A percentile compares a stretch with the other conserved stretches of the same genome.
Evolutionary conservation across 1,284 basidiomycete species (phyloP).

Genomic region (Puccinia novopanici): DNA sequence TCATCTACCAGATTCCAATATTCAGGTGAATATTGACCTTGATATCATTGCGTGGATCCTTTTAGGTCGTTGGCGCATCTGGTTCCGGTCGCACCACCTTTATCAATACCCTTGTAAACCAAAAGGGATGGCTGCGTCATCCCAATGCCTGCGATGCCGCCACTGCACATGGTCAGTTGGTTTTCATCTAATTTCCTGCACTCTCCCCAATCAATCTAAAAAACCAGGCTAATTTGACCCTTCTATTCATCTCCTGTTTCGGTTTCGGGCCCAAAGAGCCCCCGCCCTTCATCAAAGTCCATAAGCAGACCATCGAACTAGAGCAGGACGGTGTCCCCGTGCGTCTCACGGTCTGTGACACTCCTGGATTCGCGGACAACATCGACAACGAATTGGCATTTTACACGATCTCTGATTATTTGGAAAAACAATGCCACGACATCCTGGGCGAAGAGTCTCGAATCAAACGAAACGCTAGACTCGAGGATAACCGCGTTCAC

Average conservation of each 20-base stretch:
- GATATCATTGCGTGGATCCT: too few relatives aligned
- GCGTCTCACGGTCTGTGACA: slow-evolving; percentile 96
- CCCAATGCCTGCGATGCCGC: too few relatives aligned
- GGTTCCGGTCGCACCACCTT: slow-evolving; percentile 61
- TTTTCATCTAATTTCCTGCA: too few relatives aligned
- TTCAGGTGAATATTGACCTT: too few relatives aligned
- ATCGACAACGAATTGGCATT: slow-evolving; percentile 93
- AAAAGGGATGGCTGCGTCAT: too few relatives aligned
- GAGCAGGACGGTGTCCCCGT: slow-evolving; percentile 98
- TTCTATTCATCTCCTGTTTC: too few relatives aligned
- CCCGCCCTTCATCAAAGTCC: slow-evolving; percentile 57
- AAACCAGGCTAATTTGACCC: too few relatives aligned
- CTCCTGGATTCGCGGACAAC: slow-evolving; percentile 97
- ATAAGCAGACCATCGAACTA: slow-evolving; percentile 66
- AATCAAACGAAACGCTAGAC: slow-evolving; percentile 99
- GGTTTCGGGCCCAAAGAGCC: slow-evolving; percentile 51
- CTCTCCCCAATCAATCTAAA: too few relatives aligned
- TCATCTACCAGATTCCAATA: background rate
- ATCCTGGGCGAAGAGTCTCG: slow-evolving; percentile 97
- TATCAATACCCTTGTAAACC: too few relatives aligned
- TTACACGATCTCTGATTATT: slow-evolving; percentile 76
- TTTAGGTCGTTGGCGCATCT: slow-evolving; percentile 69
- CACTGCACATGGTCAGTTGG: too few relatives aligned
- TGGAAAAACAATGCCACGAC: slow-evolving; percentile 99
- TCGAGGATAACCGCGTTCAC: slow-evolving; percentile 92